Conservation (phyloP, 2,329 filamentous ascomycete species). For the Colletotrichum cereale region DNA sequence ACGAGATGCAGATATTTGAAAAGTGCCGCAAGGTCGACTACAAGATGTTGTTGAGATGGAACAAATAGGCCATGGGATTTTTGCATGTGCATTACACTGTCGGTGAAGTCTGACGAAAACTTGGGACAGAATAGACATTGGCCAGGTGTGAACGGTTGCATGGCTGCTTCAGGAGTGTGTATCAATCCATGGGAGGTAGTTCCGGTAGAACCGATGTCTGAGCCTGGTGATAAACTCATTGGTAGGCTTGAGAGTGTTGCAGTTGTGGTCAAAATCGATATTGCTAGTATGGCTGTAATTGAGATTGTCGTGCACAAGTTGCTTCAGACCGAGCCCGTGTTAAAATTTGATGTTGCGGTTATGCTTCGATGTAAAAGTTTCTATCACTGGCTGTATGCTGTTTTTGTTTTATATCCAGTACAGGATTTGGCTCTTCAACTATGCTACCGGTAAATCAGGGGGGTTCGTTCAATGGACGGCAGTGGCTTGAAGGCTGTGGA, state of each 20-base stretch:
- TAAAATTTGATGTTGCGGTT: background rate
- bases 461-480: background rate
- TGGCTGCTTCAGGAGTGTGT: background rate
- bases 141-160: slow-evolving; percentile 44
- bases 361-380: too few relatives aligned
- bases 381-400: too few relatives aligned
- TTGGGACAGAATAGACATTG: slow-evolving; percentile 60
- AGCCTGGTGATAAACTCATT: background rate
- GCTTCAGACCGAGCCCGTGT: background rate
- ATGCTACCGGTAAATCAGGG: background rate
- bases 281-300: too few relatives aligned
- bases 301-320: too few relatives aligned
- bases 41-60: slow-evolving; percentile 52
- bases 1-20: slow-evolving; percentile 62
- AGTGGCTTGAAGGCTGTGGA: background rate
- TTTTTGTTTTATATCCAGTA: background rate
- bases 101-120: slow-evolving; percentile 46
- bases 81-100: slow-evolving; percentile 62
- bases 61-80: slow-evolving; percentile 60
- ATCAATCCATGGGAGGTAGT: background rate
- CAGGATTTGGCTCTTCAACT: background rate
- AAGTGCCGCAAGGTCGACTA: slow-evolving; percentile 60
- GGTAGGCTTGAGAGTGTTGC: background rate
- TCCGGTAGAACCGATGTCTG: background rate
- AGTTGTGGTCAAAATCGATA: too few relatives aligned